A percentile compares a stretch with the other conserved stretches of the same genome.
phyloP scores from a whole-genome alignment of 495 filamentous ascomycete genomes.

The Amphirosellinia nigrospora region DNA sequence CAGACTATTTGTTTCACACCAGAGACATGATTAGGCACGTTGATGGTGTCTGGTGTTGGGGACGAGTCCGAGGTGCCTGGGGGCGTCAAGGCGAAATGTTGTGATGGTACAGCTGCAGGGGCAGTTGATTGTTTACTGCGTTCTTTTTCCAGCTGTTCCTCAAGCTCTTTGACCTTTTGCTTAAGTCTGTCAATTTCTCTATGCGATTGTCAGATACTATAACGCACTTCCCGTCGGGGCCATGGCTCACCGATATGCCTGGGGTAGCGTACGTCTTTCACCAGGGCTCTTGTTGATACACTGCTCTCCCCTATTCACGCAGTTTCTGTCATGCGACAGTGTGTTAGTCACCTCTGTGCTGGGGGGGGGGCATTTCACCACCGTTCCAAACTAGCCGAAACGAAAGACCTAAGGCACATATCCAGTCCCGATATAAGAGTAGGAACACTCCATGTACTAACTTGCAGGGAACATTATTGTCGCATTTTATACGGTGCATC shows the following conservation, averaged over 20 bases:
- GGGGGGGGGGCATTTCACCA: not conserved
- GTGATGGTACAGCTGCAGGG: not conserved
- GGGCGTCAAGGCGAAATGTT: conserved; percentile 27
- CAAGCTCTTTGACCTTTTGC: conserved; percentile 45
- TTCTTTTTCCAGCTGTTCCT: conserved; percentile 40
- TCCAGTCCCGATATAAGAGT: not conserved
- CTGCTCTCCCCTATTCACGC: conserved; percentile 44
- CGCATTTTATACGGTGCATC: conserved; percentile 54
- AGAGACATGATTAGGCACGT: conserved; percentile 15
- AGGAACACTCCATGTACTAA: conserved; percentile 19
- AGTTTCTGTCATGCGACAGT: conserved; percentile 39
- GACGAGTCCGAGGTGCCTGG: conserved; percentile 16
- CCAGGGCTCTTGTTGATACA: conserved; percentile 46
- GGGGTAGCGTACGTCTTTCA: conserved; percentile 46
- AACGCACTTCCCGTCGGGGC: not conserved
- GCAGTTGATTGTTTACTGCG: not conserved
- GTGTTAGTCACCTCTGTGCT: conserved; percentile 14
- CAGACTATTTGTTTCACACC: conserved; percentile 27
- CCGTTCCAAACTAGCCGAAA: not conserved
- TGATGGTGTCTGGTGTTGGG: not conserved
- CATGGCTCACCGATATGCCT: conserved; percentile 37
- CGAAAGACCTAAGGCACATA: not conserved
- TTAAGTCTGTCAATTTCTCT: conserved; percentile 53
- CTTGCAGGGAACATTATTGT: conserved; percentile 50
- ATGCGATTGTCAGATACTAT: conserved; percentile 6